These are phyloP conservation scores for Exophiala alcalophila DNA, from an alignment of 2,329 filamentous ascomycete genomes.

Conservation along the genomic window DNA sequence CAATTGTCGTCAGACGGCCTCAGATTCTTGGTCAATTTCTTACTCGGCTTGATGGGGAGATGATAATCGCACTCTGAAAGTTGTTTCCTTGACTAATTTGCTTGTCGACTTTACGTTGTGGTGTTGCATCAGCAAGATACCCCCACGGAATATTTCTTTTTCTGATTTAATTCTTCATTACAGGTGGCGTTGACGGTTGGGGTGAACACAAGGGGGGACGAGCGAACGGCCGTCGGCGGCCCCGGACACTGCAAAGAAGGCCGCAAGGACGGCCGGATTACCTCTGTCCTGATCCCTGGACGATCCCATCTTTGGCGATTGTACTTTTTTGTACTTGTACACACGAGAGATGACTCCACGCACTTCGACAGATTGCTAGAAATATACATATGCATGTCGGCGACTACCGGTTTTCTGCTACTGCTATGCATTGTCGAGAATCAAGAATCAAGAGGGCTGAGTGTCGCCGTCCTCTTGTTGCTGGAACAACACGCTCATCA, in stretches of 20 bases:
- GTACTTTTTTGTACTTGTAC: constrained; percentile 21
- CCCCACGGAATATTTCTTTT: constrained; percentile 9
- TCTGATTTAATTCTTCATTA: constrained; percentile 17
- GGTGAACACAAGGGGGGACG: neutral
- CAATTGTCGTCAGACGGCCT: constrained; percentile 22
- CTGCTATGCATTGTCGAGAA: too few species aligned
- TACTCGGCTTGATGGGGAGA: constrained; percentile 14
- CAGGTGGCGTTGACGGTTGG: constrained; percentile 8
- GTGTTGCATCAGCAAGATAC: constrained; percentile 23
- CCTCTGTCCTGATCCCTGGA: too few species aligned
- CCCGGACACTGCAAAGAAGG: constrained; percentile 7
- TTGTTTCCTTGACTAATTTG: constrained; percentile 14
- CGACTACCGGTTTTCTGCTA: too few species aligned
- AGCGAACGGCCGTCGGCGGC: neutral
- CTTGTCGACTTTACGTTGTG: constrained; percentile 5
- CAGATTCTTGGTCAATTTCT: constrained; percentile 7
- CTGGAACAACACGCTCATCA: too few species aligned
- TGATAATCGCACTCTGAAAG: constrained; percentile 7
- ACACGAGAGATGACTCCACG: constrained; percentile 12
- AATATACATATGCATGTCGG: too few species aligned
- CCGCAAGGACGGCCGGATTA: too few species aligned
- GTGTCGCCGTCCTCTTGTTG: too few species aligned
- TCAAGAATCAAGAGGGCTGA: too few species aligned
- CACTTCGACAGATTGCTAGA: constrained; percentile 7
- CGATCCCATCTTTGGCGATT: constrained; percentile 12